Evolutionary conservation across 495 filamentous ascomycete species (phyloP).

Genomic region (Pseudotulostoma volvatum): DNA sequence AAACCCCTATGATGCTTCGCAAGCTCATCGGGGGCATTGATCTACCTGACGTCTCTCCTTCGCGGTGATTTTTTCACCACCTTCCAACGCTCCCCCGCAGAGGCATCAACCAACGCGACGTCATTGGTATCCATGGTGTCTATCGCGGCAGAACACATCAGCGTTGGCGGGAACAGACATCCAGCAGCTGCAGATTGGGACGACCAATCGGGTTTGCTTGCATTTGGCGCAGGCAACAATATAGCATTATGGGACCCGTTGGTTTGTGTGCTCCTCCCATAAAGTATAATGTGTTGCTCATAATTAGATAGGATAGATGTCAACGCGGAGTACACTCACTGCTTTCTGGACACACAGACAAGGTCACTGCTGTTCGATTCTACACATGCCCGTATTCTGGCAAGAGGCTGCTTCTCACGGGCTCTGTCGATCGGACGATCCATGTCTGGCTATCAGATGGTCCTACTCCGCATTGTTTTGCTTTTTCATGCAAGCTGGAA

Average conservation of each 20-base stretch:
- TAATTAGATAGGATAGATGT: conserved; percentile 25
- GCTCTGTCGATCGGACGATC: conserved; percentile 66
- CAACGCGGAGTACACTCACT: conserved; percentile 46
- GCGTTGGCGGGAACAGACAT: conserved; percentile 79
- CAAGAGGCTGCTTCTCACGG: conserved; percentile 49
- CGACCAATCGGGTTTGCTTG: conserved; percentile 48
- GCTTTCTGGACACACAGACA: conserved; percentile 65
- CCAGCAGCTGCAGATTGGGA: conserved; percentile 87
- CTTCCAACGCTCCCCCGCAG: too few species aligned
- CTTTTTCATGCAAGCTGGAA: conserved; percentile 30
- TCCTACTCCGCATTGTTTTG: conserved; percentile 15
- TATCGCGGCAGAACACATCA: conserved; percentile 46
- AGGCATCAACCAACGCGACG: too few species aligned
- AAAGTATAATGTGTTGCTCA: conserved; percentile 9
- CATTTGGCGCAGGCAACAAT: conserved; percentile 79
- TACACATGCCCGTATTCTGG: conserved; percentile 35
- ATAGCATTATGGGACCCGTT: conserved; percentile 76
- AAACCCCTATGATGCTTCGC: too few species aligned
- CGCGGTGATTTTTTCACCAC: too few species aligned
- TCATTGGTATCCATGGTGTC: conserved; percentile 27
- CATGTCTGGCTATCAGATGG: conserved; percentile 45
- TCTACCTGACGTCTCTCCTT: too few species aligned
- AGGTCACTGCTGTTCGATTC: conserved; percentile 74
- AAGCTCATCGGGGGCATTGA: too few species aligned
- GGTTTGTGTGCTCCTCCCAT: conserved; percentile 13